Evolutionary conservation across 2,329 filamentous ascomycete genomes (phyloP), one percentile per base, ranked within the genome.

Genomic region (Curvularia eragrostidis): DNA sequence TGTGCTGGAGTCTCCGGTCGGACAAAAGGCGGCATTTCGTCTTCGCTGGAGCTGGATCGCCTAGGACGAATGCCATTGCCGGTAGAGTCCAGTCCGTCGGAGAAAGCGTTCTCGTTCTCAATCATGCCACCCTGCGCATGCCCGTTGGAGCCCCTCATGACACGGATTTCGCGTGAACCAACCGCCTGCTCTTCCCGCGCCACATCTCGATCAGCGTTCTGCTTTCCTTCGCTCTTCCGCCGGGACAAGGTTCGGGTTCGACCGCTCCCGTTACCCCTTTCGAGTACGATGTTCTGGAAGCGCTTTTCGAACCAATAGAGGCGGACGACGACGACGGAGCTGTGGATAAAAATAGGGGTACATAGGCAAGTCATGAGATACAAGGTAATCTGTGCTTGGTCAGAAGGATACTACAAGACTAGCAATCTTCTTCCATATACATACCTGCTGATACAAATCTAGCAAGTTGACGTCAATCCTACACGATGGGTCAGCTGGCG

Each of bases 251-350:
- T 90, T 79, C 81, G 87, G 80, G 77, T 89, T 52, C 84, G 83
- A 52, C 93, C 81, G 26, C 60, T 51, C 19, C 42, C 38, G 42
- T 80, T 82, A 53, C 87, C 86, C 1, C 91, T 88, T 67, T 96
- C 91, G 32, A 83, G 84, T 13, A 90, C 93, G 63, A 97, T 85
- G 68, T 91, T 84, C 73, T 96, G 90, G 73, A 99, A 98, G 7
- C 93, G 87, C 77, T 96, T 97, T 78, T 99, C 93, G 74, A 99
- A 99, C 94, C 94, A 99, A 78, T 97, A 97, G 1, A 99, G 82
- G 24, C 95, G 90, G 13, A 98, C 84, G 67, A 97, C 94, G 7
- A 99, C 95, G 43, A 99, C 92, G 43, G 87, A 90, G 1, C 90
- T 73, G 54, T 79, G 75, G 48, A 79, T 78, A 58, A 77, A 76